Evolutionary conservation across 441 rosid genomes (phyloP), one percentile per base, ranked within the genome.

Genomic region (Erysimum cheiri): DNA sequence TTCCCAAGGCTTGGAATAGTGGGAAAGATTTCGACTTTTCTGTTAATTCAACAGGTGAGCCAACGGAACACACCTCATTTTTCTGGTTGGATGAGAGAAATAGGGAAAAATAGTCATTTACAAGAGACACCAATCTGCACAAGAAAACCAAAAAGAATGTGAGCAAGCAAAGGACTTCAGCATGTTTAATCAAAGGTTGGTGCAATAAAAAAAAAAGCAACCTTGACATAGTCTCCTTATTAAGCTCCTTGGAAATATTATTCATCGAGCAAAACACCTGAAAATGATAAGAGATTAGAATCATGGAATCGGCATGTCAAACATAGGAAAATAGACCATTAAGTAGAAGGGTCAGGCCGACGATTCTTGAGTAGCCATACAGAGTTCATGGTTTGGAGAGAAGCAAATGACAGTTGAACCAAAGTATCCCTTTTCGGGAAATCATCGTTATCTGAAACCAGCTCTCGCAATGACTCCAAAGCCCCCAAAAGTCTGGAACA

Each of bases 241-340:
- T 85, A 57, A 77, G 84, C 71, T 82, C 92, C 82, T 85, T 83
- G 47, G 75, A 70, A 59, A 72, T 61, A 63, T 35, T 10, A 62
- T 81, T 79, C 91, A 88, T 80, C 32, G 88, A 82, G 72, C 80
- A 56, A 70, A 87, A 95, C 13, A 78, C 96, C 99, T 95, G 88
- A 80, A 83, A 79, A 14, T 48, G 50, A 64, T 26, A 67, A 71
- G 49, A 54, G 46, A 64, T 55, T 54, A 69, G 54, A 48, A n/a
- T 17, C 19, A 47, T n/a, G 11, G 29, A 67, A 56, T 4, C 19
- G 13, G 24, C 37, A 74, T 33, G 50, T 35, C 11, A 64, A 6
- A 28, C 12, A 48, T 10, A 50, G 55, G 31, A 66, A 40, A 61
- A 54, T 1, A 47, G 31, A 29, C 37, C 41, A 60, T 19, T 46